Base-by-base conservation (phyloP, 2,329 filamentous ascomycete genomes). In the Sarocladium brachiariae region DNA sequence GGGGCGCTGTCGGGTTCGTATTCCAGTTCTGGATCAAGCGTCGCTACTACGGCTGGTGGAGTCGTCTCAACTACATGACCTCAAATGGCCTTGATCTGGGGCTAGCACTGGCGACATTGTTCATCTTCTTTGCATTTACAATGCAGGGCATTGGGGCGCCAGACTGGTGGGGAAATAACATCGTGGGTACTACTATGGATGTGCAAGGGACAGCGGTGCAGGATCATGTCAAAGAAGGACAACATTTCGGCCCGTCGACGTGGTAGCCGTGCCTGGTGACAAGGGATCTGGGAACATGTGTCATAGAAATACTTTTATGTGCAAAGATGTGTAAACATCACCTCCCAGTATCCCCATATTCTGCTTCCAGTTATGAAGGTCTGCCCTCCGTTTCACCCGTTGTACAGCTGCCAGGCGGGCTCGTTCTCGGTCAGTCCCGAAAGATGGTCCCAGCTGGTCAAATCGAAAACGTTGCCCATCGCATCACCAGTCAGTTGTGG, bases 1-100 rank as follows among this genome's bases (percentile, higher is more conserved):
- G 86, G 85, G 83, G 81, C 16, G 68, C 85, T 51, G 81, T 89
- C 2, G 86, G 86, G 25, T 81, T 80, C 57, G 54, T 86, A 27
- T 89, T 89, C 71, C 85, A 89, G 63, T 81, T 80, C 63, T 75
- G 71, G 59, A 78, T 89, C 61, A 81, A 82, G 64, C 77, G 78
- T 59, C 73, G 75, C 13, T 75, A 80, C 63, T 81, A 80, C 54
- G 75, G 69, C 24, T 89, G 86, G 86, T 89, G 86, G 86, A 80
- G 78, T 65, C 75, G 83, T 23, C 78, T 87, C 61, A 89, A 88
- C 68, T 89, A 86, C 59, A 67, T 89, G 53, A 84, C 85, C 0
- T 84, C 82, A 11, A 85, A 83, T 0, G 85, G 79, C 0, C 70
- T 89, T 45, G 86, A 89, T 57, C 72, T 86, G 11, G 86, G 85